Conservation (phyloP, 176 grass and related monocot species). For the Alopecurus myosuroides region DNA sequence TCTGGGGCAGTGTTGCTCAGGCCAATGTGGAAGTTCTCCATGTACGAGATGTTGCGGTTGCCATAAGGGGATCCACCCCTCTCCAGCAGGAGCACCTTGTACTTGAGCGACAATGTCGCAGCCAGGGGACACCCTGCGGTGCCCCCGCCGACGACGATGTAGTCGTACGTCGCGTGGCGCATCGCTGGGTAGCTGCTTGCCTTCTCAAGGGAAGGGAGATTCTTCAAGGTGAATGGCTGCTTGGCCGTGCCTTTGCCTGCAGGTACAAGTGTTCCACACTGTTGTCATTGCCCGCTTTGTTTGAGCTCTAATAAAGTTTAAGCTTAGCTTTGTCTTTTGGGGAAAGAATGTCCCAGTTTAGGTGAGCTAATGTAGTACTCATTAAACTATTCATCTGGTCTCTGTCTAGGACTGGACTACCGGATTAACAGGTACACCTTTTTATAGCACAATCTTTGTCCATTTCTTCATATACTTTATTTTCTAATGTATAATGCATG, state of each 20-base stretch:
- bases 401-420: not conserved
- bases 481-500: constrained; percentile 1
- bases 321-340: not conserved
- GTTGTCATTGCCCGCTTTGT: not conserved
- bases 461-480: constrained; percentile 2
- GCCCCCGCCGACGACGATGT: constrained; percentile 76
- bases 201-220: constrained; percentile 43
- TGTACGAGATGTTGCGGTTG: constrained; percentile 64
- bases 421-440: constrained; percentile 4
- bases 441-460: not conserved
- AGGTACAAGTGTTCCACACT: not conserved
- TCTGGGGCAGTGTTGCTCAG: constrained; percentile 48
- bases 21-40: constrained; percentile 82
- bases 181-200: constrained; percentile 41
- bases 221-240: constrained; percentile 14
- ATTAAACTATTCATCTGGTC: constrained; percentile 13
- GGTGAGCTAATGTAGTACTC: not conserved
- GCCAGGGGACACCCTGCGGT: constrained; percentile 70
- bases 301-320: not conserved
- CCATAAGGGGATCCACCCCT: constrained; percentile 68
- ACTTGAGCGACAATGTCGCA: constrained; percentile 60
- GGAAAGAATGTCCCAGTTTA: not conserved
- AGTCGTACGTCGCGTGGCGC: constrained; percentile 33
- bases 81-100: constrained; percentile 70
- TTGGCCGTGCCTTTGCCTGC: constrained; percentile 35